phyloP scores from a whole-genome alignment of 2,329 filamentous ascomycete genomes.

The Colletotrichum tropicicola region DNA sequence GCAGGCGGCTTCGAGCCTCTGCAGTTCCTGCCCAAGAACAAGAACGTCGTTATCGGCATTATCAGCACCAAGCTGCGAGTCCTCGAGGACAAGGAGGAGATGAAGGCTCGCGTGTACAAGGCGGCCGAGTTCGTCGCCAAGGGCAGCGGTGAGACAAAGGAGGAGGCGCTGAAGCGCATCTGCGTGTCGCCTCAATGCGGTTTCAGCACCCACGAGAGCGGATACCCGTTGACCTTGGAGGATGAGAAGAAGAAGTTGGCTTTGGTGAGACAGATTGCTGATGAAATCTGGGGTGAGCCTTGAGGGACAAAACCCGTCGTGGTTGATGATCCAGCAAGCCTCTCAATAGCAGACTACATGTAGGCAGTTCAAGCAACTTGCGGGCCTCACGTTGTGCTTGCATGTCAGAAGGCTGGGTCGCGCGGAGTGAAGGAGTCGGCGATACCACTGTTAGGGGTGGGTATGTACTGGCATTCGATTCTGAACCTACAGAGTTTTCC shows the following conservation, averaged over 20 bases:
- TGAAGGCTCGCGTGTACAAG: conserved; percentile 66
- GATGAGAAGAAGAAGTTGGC: conserved; percentile 79
- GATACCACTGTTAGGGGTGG: too few relatives aligned
- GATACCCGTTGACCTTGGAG: conserved; percentile 73
- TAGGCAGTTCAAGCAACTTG: too few relatives aligned
- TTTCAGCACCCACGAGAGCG: conserved; percentile 78
- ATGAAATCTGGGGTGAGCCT: conserved; percentile 71
- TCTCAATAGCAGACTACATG: too few relatives aligned
- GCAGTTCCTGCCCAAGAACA: conserved; percentile 65
- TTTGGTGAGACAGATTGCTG: conserved; percentile 75
- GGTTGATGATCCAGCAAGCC: too few relatives aligned
- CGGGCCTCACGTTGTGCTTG: too few relatives aligned
- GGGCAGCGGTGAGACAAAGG: conserved; percentile 68
- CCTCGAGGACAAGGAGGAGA: conserved; percentile 70
- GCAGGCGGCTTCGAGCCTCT: conserved; percentile 74
- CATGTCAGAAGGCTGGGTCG: too few relatives aligned
- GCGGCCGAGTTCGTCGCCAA: conserved; percentile 76
- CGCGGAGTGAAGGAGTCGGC: too few relatives aligned
- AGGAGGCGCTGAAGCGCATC: conserved; percentile 75
- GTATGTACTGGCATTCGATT: too few relatives aligned
- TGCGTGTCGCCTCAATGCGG: conserved; percentile 77
- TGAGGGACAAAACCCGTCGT: background rate
- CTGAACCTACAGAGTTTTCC: too few relatives aligned
- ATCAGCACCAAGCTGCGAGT: conserved; percentile 70
- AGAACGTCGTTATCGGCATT: conserved; percentile 71